Conservation (phyloP, 2,329 filamentous ascomycete species). For the Alternaria gaisen region DNA sequence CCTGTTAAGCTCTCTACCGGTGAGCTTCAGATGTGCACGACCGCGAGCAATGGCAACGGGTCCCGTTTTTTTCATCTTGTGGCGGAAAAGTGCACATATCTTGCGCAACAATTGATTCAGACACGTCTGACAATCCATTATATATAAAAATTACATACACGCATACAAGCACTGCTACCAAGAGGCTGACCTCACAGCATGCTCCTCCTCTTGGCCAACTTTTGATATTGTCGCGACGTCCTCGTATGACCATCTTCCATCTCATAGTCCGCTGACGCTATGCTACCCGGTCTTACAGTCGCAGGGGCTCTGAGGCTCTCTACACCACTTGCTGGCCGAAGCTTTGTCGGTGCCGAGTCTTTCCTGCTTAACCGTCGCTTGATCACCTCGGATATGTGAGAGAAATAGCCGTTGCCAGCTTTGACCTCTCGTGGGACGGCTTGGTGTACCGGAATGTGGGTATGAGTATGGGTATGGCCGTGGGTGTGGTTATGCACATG, state of each 20-base stretch:
- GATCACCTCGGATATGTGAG: conserved; percentile 14
- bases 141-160: background rate
- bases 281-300: conserved; percentile 33
- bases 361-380: conserved; percentile 23
- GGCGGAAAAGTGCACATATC: no score
- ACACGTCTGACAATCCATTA: background rate
- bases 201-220: conserved; percentile 50
- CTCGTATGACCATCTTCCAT: conserved; percentile 48
- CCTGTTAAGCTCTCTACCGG: no score
- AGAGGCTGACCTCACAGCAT: conserved; percentile 34
- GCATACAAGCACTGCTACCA: background rate
- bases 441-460: conserved; percentile 11
- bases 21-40: no score
- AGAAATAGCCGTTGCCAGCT: conserved; percentile 1
- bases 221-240: conserved; percentile 45
- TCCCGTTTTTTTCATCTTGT: no score
- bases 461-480: conserved; percentile 15
- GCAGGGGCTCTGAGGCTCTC: conserved; percentile 18
- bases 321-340: conserved; percentile 34
- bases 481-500: conserved; percentile 24
- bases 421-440: background rate
- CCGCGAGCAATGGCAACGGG: no score
- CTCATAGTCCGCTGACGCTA: conserved; percentile 36
- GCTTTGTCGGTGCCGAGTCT: conserved; percentile 13
- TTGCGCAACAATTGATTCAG: background rate